Base-by-base conservation (phyloP, 805 yeast species). In the Zygosaccharomyces bailii region DNA sequence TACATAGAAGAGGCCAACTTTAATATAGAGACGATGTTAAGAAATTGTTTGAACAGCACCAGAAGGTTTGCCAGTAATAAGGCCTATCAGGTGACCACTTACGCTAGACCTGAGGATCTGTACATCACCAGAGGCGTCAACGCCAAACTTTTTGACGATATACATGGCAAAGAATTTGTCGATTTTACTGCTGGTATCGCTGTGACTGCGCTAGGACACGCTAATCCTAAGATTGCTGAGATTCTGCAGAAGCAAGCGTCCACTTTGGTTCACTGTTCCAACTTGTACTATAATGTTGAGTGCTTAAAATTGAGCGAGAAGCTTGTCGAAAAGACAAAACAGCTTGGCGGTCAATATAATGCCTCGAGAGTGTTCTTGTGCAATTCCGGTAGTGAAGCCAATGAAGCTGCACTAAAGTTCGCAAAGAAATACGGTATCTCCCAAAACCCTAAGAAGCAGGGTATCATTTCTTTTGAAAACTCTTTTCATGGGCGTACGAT, bases 131-230 rank as follows among this genome's bases (percentile, higher is more conserved):
- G 82, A 48, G 99, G 96, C 27, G 67, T 79, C 54, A 96, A 96
- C 14, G 78, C 89, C n/a, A 72, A 72, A 43, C 63, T 93, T 43
- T 89, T 82, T 72, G 99, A 93, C 64, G 66, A 61, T 38, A 66
- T 84, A 39, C 88, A 86, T 55, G 84, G 84, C 48, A 74, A 79
- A 31, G 75, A 83, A 61, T 93, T 83, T 59, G 74, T 93, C 40
- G 99, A 93, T 62, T 91, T 93, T 67, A 82, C 91, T 1, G 89
- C 97, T 1, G 99, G 99, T 42, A 91, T 93, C 54, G 98, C 99
- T 1, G 99, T 93, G 11, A 91, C 96, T n/a, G 83, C 86, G 1
- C 71, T 93, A 51, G 99, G 99, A 2, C 98, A 93, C 61, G 72
- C 89, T 19, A 76, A 93, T 55, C 79, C 81, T 3, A 83, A 80